A percentile compares a stretch with the other conserved stretches of the same genome.
Conservation (phyloP, 2,329 filamentous ascomycete genomes). For the Xylaria sp. region DNA sequence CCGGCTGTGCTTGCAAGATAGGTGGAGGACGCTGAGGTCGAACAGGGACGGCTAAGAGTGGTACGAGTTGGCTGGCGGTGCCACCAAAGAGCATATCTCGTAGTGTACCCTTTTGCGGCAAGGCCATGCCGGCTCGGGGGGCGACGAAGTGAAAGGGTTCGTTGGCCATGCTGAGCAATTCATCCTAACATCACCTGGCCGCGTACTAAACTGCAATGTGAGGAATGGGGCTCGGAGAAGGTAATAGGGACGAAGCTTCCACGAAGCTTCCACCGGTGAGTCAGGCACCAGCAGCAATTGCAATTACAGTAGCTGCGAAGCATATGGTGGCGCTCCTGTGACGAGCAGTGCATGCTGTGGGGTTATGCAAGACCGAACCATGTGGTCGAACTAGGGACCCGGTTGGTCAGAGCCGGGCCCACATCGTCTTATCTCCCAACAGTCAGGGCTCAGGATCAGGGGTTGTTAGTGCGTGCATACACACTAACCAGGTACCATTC, state of each 20-base stretch:
- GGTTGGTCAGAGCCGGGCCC: conserved; percentile 44
- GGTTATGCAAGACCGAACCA: conserved; percentile 26
- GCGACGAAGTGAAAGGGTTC: conserved; percentile 1
- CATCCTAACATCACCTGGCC: neutral
- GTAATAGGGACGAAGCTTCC: neutral
- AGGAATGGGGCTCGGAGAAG: neutral
- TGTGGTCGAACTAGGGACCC: conserved; percentile 40
- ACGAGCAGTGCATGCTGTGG: conserved; percentile 20
- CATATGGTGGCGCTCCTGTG: conserved; percentile 10
- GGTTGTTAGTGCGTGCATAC: neutral
- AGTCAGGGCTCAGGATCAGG: conserved; percentile 3
- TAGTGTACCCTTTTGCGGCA: neutral
- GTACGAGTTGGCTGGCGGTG: neutral
- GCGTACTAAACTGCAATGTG: neutral
- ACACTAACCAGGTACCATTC: neutral
- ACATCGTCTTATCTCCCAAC: conserved; percentile 23
- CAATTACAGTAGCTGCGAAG: conserved; percentile 5
- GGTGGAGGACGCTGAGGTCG: neutral
- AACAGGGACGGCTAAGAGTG: neutral
- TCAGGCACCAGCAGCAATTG: neutral
- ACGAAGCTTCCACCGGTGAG: neutral
- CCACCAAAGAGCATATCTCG: neutral
- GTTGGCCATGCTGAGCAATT: neutral
- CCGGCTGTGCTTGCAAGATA: neutral
- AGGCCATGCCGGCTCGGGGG: neutral